These are phyloP conservation scores for Gremmenia infestans DNA, from an alignment of 2,329 filamentous ascomycete species.

Conservation along the genomic window DNA sequence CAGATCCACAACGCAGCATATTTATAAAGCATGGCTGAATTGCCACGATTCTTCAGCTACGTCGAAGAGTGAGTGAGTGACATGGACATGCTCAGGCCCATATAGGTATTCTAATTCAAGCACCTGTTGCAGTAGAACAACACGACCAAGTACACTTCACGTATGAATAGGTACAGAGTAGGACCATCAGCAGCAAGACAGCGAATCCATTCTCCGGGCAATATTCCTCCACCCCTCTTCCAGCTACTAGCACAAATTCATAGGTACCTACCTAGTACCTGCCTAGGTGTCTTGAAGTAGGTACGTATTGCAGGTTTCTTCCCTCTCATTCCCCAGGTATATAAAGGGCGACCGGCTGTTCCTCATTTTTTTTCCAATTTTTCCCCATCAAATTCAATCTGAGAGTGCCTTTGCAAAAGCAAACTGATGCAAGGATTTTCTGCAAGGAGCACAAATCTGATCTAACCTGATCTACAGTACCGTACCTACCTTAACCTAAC, in stretches of 20 bases:
- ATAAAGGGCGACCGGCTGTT: not conserved
- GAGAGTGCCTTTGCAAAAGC: too few relatives aligned
- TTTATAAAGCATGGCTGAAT: not conserved
- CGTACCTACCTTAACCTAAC: not conserved
- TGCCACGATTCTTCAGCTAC: not conserved
- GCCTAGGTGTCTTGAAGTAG: too few relatives aligned
- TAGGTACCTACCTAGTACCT: too few relatives aligned
- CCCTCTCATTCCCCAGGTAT: not conserved
- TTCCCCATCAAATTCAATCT: not conserved
- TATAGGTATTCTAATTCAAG: too few relatives aligned
- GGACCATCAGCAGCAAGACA: too few relatives aligned
- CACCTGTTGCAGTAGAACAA: too few relatives aligned
- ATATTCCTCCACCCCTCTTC: too few relatives aligned
- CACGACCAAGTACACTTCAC: too few relatives aligned
- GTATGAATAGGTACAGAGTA: too few relatives aligned
- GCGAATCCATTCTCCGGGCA: too few relatives aligned
- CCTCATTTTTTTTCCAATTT: not conserved
- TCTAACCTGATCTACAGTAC: constrained; percentile 1
- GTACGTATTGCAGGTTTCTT: not conserved
- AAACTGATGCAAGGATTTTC: not conserved
- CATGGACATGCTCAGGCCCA: not conserved
- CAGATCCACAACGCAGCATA: not conserved
- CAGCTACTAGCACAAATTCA: too few relatives aligned
- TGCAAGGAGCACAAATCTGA: constrained; percentile 1
- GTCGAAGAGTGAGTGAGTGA: constrained; percentile 2